Evolutionary conservation across 75 land plant genomes (phyloP).

Genomic region (Picea sitchensis): DNA sequence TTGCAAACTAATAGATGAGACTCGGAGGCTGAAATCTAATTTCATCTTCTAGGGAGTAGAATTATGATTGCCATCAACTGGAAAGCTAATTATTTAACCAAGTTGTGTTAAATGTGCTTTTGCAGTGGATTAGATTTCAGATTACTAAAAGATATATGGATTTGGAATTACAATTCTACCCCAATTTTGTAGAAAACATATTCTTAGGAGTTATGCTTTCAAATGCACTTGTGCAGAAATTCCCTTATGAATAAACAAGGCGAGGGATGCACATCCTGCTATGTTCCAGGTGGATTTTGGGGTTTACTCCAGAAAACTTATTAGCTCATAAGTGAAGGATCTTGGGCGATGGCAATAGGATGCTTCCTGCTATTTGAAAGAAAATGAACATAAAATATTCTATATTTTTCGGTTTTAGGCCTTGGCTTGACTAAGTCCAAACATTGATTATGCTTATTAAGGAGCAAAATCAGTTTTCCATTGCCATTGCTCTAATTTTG

Average conservation of each 20-base stretch:
- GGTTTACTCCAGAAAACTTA: neutral
- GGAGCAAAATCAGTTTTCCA: neutral
- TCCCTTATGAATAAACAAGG: neutral
- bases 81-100: no score
- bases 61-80: no score
- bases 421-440: neutral
- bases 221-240: neutral
- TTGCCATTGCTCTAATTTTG: neutral
- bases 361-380: neutral
- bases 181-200: no score
- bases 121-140: no score
- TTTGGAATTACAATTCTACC: no score
- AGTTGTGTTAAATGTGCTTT: no score
- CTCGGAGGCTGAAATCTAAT: no score
- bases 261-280: neutral
- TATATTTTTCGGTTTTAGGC: neutral
- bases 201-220: no score
- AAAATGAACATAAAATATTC: neutral
- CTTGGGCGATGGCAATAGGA: neutral
- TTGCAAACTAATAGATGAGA: no score
- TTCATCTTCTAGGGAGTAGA: no score
- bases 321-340: neutral
- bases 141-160: no score
- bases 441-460: neutral
- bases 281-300: neutral